These are phyloP conservation scores for Syzygium aromaticum DNA, from an alignment of 345 rosid species.

Conservation along the genomic window DNA sequence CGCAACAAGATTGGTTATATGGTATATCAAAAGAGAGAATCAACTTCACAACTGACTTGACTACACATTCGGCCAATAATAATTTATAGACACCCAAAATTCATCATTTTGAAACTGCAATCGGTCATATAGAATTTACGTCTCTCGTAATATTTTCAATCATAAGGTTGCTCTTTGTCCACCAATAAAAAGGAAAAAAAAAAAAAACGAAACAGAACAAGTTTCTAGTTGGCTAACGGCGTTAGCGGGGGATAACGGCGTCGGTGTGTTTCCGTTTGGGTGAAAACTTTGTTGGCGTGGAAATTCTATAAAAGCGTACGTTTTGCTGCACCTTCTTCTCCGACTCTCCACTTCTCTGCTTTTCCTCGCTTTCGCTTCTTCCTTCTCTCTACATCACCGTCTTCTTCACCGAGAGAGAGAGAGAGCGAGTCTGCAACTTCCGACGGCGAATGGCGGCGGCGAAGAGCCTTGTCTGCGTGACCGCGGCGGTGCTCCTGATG, in stretches of 20 bases:
- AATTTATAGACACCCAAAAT: neutral
- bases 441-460: neutral
- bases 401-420: neutral
- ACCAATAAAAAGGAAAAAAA: neutral
- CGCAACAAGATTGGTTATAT: no score
- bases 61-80: neutral
- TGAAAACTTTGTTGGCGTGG: neutral
- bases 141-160: neutral
- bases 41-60: neutral
- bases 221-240: neutral
- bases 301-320: neutral
- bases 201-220: neutral
- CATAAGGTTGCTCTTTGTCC: neutral
- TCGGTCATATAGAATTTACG: neutral
- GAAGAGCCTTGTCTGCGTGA: neutral
- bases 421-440: neutral
- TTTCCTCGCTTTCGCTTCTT: neutral
- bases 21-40: neutral
- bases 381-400: neutral
- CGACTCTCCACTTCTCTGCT: neutral
- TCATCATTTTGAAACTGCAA: neutral
- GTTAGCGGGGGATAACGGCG: neutral
- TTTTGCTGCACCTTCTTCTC: neutral
- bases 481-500: neutral
- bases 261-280: neutral